Percentiles rank a stretch among this genome's conserved stretches.
Evolutionary conservation across 768 basidiomycete species (phyloP).

Genomic region (Mycena alexandri): DNA sequence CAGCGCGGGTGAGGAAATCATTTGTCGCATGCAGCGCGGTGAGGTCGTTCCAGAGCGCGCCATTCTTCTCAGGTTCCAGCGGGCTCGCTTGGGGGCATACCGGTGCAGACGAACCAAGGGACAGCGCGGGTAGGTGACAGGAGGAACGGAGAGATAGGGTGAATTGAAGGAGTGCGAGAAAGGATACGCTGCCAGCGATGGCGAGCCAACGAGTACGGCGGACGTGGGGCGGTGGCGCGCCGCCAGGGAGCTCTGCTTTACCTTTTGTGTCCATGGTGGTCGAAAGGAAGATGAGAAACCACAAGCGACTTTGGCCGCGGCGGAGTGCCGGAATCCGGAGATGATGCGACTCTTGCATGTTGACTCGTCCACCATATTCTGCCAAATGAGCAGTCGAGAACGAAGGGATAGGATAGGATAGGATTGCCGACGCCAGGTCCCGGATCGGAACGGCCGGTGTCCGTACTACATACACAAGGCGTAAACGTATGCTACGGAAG

Average conservation of each 20-base stretch:
- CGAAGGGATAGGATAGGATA: too few relatives aligned
- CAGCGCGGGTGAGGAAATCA: conserved; percentile 45
- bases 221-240: conserved; percentile 2
- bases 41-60: conserved; percentile 31
- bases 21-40: conserved; percentile 35
- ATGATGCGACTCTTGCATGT: too few relatives aligned
- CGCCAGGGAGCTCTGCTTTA: conserved; percentile 20
- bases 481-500: too few relatives aligned
- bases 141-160: neutral
- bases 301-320: too few relatives aligned
- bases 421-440: neutral
- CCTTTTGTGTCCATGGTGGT: conserved; percentile 22
- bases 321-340: too few relatives aligned
- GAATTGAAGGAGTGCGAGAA: conserved; percentile 16
- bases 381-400: too few relatives aligned
- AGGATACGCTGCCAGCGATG: neutral
- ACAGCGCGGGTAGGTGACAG: neutral
- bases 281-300: neutral
- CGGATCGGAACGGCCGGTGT: neutral
- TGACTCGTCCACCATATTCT: too few relatives aligned
- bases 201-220: conserved; percentile 12
- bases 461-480: too few relatives aligned
- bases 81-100: conserved; percentile 22
- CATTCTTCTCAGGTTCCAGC: conserved; percentile 20
- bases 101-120: neutral